phyloP scores from a whole-genome alignment of 441 rosid species.

The Mallotus repandus region DNA sequence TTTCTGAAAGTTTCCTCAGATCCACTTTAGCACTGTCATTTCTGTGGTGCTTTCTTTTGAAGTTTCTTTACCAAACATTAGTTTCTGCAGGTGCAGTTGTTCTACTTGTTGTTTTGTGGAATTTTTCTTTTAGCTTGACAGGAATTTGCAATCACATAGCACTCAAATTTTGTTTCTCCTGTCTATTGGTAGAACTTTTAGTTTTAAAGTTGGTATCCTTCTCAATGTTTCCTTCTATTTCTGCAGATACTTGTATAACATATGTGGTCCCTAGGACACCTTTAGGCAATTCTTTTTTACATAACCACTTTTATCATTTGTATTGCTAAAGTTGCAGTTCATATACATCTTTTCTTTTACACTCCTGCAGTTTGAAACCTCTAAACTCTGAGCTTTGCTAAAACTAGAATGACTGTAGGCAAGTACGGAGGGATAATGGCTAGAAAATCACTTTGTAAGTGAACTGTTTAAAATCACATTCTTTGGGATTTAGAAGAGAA shows the following conservation, averaged over 20 bases:
- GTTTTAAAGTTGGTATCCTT: not conserved
- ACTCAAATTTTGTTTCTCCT: not conserved
- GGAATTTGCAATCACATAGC: not conserved
- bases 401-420: not conserved
- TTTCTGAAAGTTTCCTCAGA: not conserved
- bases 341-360: not conserved
- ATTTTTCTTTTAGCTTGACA: not conserved
- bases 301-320: not conserved
- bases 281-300: not conserved
- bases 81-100: not conserved
- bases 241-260: no score
- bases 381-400: not conserved
- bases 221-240: not conserved
- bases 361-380: not conserved
- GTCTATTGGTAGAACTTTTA: not conserved
- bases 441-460: not conserved
- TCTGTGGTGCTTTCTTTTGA: not conserved
- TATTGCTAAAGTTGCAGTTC: not conserved
- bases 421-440: not conserved
- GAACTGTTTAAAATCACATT: not conserved
- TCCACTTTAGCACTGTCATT: not conserved
- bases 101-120: not conserved
- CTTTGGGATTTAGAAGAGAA: not conserved
- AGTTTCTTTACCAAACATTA: not conserved
- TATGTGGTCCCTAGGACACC: not conserved